Evolutionary conservation across 352 stramenopile species (phyloP).

Genomic region (Heterotrichella gracilis): DNA sequence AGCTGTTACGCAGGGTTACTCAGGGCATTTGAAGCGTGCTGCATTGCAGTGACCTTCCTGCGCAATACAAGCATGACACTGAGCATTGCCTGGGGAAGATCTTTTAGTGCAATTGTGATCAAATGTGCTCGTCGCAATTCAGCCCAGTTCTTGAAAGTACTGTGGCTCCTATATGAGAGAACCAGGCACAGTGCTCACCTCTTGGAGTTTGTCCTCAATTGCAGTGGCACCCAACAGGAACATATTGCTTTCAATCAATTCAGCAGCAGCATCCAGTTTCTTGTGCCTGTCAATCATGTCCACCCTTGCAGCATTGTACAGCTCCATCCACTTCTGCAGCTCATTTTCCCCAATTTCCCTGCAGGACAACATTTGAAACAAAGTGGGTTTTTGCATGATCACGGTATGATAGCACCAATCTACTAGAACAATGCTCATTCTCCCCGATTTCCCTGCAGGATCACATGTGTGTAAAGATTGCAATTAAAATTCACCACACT

Average conservation of each 20-base stretch:
- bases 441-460: too few species aligned
- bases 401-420: too few species aligned
- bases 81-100: background rate
- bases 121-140: conserved; percentile 28
- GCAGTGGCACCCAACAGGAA: conserved; percentile 54
- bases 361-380: conserved; percentile 32
- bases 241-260: conserved; percentile 33
- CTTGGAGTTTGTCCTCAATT: conserved; percentile 68
- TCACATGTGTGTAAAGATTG: too few species aligned
- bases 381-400: too few species aligned
- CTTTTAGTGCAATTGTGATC: conserved; percentile 36
- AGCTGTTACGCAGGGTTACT: conserved; percentile 31
- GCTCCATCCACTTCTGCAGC: conserved; percentile 31
- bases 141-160: too few species aligned
- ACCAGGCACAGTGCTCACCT: too few species aligned
- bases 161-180: too few species aligned
- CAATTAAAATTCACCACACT: too few species aligned
- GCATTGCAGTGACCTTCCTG: background rate
- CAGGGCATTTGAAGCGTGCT: background rate
- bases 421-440: too few species aligned
- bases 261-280: conserved; percentile 22
- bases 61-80: background rate
- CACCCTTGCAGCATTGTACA: conserved; percentile 31
- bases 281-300: background rate
- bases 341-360: conserved; percentile 26